Evolutionary conservation across 2,329 filamentous ascomycete species (phyloP).

Genomic region (Fusarium lyarnte): DNA sequence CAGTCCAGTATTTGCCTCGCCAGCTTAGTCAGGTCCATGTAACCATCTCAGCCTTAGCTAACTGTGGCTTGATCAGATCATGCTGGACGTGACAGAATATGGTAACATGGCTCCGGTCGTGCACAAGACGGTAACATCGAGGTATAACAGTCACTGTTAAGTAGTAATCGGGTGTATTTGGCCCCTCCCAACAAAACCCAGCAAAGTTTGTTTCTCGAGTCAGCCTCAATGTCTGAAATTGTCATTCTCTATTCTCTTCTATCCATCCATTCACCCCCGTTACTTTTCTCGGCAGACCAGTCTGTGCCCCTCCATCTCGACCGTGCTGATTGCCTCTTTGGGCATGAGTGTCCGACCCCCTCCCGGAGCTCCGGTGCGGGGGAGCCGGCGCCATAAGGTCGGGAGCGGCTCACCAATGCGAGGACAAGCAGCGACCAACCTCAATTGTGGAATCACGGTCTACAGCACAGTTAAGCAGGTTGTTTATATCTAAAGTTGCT

Average conservation of each 20-base stretch:
- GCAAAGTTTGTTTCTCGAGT: constrained; percentile 1
- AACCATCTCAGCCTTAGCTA: neutral
- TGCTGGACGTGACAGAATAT: neutral
- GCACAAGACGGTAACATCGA: constrained; percentile 5
- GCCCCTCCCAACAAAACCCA: neutral
- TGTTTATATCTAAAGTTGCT: neutral
- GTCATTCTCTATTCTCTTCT: neutral
- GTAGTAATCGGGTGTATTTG: neutral
- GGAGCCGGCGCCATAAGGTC: constrained; percentile 12
- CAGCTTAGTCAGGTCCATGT: constrained; percentile 6
- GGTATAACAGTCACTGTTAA: constrained; percentile 7
- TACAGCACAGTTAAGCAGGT: neutral
- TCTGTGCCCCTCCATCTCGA: constrained; percentile 6
- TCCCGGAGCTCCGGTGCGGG: constrained; percentile 18
- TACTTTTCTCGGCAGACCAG: neutral
- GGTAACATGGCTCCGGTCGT: constrained; percentile 8
- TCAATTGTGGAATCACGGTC: neutral
- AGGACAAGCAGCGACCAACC: neutral
- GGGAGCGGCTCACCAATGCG: constrained; percentile 17
- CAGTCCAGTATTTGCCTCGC: neutral
- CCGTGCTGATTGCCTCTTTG: constrained; percentile 23
- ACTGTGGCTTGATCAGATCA: constrained; percentile 10
- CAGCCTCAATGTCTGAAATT: constrained; percentile 14
- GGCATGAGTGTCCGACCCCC: constrained; percentile 14
- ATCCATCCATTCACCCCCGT: neutral